Conservation (phyloP, 2,329 filamentous ascomycete genomes). For the Xylaria digitata region DNA sequence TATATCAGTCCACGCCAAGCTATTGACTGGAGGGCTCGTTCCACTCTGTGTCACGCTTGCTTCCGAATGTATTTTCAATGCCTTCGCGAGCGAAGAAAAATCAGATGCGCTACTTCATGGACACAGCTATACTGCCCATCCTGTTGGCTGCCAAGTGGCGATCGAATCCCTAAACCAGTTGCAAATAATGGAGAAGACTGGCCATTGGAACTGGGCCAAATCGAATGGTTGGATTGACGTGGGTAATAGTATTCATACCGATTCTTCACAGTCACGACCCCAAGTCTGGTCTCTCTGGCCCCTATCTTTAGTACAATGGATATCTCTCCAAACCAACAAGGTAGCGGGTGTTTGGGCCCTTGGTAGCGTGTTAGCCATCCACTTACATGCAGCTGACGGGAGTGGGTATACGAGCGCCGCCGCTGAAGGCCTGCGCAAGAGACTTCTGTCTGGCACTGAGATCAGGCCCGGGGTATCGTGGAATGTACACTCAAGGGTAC, state of each 20-base stretch:
- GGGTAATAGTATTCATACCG: not conserved
- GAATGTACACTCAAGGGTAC: constrained; percentile 65
- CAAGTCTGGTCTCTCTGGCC: constrained; percentile 78
- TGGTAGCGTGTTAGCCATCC: constrained; percentile 79
- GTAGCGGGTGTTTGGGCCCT: constrained; percentile 78
- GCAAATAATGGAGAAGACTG: constrained; percentile 65
- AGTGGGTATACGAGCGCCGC: constrained; percentile 58
- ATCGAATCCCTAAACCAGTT: constrained; percentile 73
- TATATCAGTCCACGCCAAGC: constrained; percentile 83
- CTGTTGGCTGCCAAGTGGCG: constrained; percentile 83
- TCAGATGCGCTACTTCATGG: constrained; percentile 83
- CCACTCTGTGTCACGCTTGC: constrained; percentile 82
- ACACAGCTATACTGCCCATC: constrained; percentile 87
- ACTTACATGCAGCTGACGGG: constrained; percentile 56
- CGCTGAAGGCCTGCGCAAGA: constrained; percentile 31
- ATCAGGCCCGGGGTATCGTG: constrained; percentile 47
- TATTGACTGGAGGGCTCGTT: constrained; percentile 82
- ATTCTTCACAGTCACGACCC: not conserved
- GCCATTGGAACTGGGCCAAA: constrained; percentile 68
- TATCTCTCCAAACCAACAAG: constrained; percentile 64
- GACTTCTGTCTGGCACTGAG: constrained; percentile 38
- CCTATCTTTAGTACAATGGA: constrained; percentile 63
- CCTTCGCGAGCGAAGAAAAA: constrained; percentile 78
- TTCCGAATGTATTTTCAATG: constrained; percentile 76
- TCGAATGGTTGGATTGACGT: constrained; percentile 55